Percentiles rank a stretch among this genome's conserved stretches.
Evolutionary conservation across 2,329 filamentous ascomycete genomes (phyloP).

Genomic region (Diaporthe ilicicola): DNA sequence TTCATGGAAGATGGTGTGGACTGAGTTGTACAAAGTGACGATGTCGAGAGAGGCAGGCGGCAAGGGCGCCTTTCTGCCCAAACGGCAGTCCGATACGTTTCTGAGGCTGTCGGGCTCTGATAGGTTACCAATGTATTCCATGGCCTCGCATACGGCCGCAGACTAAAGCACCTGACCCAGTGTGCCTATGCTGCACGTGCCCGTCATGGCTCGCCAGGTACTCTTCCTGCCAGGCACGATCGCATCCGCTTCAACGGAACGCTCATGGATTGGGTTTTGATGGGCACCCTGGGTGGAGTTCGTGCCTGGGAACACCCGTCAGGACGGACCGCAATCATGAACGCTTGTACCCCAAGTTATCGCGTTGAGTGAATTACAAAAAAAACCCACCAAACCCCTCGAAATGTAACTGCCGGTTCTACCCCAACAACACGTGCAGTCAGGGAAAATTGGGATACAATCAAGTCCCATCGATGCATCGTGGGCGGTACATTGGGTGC

Average conservation of each 20-base stretch:
- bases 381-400: not conserved
- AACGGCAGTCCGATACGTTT: conserved; percentile 47
- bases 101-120: conserved; percentile 47
- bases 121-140: conserved; percentile 40
- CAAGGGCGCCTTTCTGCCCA: conserved; percentile 58
- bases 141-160: conserved; percentile 33
- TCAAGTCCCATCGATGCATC: conserved; percentile 20
- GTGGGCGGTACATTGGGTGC: not conserved
- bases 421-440: not conserved
- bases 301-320: not conserved
- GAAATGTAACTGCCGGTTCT: conserved; percentile 19
- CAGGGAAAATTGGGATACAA: not conserved
- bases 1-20: conserved; percentile 26
- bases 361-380: not conserved
- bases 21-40: conserved; percentile 58
- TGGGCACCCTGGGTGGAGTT: not conserved
- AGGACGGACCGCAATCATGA: conserved; percentile 1
- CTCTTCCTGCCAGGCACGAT: conserved; percentile 20
- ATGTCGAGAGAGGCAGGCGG: conserved; percentile 50
- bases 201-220: not conserved
- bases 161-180: conserved; percentile 10
- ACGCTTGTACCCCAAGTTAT: conserved; percentile 7
- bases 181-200: conserved; percentile 28
- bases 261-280: conserved; percentile 15
- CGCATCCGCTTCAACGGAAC: conserved; percentile 14